Evolutionary conservation across 345 rosid genomes (phyloP), one percentile per base, ranked within the genome.

Genomic region (Conringia planisiliqua): DNA sequence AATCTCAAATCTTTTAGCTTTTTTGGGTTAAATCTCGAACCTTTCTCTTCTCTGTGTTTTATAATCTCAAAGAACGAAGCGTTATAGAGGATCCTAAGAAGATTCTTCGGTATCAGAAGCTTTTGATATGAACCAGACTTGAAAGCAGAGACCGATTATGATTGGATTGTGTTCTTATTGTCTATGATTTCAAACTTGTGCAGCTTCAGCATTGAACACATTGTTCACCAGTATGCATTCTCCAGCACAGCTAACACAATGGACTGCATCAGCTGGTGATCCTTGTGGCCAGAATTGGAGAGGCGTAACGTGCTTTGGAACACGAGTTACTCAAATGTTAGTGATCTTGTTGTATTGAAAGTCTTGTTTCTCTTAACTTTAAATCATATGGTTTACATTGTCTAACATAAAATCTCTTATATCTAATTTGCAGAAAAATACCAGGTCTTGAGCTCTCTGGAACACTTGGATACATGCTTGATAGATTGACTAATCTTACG

Each of bases 241-340:
- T 16, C 91, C 90, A 32, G 24, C 71, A 35, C 92, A 86, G 85
- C 83, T 95, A 66, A 80, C 87, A 24, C 82, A 84, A 38, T 95
- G 99, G 99, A 87, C 77, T 13, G 43, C 83, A 67, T 86, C 70
- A 62, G 88, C 93, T 20, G 86, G 82, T 54, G 97, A 95, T 79
- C 99, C 99, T 18, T 95, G 99, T 64, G 97, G 87, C 24, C 91
- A 90, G 76, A 83, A 87, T 5, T 95, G 99, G 99, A 92, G 85
- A 85, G 99, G 99, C 36, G 79, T 95, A 11, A 80, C 81, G 74
- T 95, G 99, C 81, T 85, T 91, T 0, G 86, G 83, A 75, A 77
- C 86, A 27, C 83, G 87, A 17, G 92, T 95, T 63, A 90, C 96
- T 50, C 85, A 85, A 90, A 82, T 95, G 99, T 95, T 79, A 72